Evolutionary conservation across 1,284 basidiomycete species (phyloP), one percentile per base, ranked within the genome.

Genomic region (Leucoagaricus sp.): DNA sequence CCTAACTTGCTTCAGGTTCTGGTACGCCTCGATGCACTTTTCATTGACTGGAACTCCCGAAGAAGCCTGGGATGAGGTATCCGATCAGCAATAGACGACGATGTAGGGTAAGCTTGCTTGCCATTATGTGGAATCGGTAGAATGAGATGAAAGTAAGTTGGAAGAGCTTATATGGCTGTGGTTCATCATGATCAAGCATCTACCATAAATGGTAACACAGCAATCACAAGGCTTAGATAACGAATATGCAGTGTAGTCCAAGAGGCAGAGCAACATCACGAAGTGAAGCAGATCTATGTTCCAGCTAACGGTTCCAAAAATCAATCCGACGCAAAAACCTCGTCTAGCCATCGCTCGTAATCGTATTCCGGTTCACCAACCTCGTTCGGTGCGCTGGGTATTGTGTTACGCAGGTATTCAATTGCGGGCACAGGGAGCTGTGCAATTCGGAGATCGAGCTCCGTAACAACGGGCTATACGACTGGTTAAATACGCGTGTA

Each of bases 401-500:
- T 86, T 33, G 81, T 87, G 67, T 89, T 84, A 31, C 84, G 83
- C 61, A 99, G 78, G 71, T 96, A 98, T 41, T 91, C 87, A 55
- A 96, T 87, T 0, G 92, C 85, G 57, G 82, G 79, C 15, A 81
- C 77, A 1, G 96, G 91, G 9, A 99, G 78, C 57, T 90, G 83
- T n/a, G 95, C 94, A 57, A 95, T 76, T 56, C 88, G 84, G 67
- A 99, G 81, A 70, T 99, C 96, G 36, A 97, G 77, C 71, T 98
- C 96, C 2, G 96, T 98, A 15, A 98, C 89, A 63, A 91, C 96
- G 4, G 91, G 88, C 94, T 96, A 72, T 54, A 64, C 53, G 57
- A 56, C n/a, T 44, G 53, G 57, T 51, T 62, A 42, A 59, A 61
- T 34, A 60, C 40, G 13, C 12, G 33, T 51, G n/a, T 40, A 53